Conservation (phyloP, 805 yeast genomes). For the Saccharomyces cerevisiae region DNA sequence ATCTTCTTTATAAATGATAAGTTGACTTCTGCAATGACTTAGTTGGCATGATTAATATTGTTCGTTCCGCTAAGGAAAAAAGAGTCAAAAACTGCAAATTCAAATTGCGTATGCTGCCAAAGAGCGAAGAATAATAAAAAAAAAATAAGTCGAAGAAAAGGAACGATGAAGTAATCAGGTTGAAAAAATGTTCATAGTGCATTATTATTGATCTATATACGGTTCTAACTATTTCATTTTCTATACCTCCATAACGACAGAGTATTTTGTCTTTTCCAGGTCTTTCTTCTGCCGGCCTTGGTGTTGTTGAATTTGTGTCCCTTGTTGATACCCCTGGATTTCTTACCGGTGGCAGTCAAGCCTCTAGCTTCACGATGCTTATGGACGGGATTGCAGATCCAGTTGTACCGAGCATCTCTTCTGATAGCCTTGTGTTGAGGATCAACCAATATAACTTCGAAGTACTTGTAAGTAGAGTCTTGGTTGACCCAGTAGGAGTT, state of each 20-base stretch:
- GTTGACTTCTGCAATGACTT: background rate
- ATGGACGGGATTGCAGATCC: conserved; percentile 98
- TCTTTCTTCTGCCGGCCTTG: conserved; percentile 95
- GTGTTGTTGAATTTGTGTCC: conserved; percentile 98
- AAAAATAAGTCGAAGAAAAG: background rate
- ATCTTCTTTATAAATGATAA: background rate
- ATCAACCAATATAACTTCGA: conserved; percentile 90
- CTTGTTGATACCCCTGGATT: conserved; percentile 99
- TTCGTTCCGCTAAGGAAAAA: background rate
- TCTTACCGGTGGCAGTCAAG: conserved; percentile 92
- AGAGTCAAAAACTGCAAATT: background rate
- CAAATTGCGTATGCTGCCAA: background rate
- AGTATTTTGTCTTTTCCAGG: conserved; percentile 98
- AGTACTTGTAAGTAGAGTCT: conserved; percentile 98
- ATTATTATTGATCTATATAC: conserved; percentile 11
- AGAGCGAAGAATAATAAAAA: background rate
- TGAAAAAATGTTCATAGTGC: background rate
- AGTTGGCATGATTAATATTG: background rate
- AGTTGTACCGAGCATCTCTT: conserved; percentile 95
- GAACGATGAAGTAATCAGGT: background rate
- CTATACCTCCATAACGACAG: conserved; percentile 98
- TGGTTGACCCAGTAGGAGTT: conserved; percentile 99
- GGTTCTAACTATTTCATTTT: conserved; percentile 55
- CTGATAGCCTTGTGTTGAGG: conserved; percentile 97
- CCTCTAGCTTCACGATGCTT: conserved; percentile 99